phyloP scores from a whole-genome alignment of 129 eudicot species.

The sunflower (Helianthus annuus) region DNA sequence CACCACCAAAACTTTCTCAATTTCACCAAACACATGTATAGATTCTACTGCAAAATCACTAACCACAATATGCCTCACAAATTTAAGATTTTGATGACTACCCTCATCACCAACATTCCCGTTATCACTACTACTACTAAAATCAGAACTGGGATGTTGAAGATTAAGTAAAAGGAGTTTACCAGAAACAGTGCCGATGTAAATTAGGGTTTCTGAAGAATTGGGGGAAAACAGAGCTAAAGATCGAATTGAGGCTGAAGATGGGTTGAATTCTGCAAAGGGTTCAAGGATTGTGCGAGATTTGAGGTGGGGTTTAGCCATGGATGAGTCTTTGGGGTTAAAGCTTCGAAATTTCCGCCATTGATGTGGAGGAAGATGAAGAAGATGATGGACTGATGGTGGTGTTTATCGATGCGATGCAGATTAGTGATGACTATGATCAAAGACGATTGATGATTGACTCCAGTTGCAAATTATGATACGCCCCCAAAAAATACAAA shows the following conservation, averaged over 20 bases:
- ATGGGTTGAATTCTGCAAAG: conserved; percentile 40
- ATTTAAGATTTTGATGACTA: conserved; percentile 18
- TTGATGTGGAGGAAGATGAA: conserved; percentile 29
- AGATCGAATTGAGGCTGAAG: conserved; percentile 44
- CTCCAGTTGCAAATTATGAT: no score
- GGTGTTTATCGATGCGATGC: no score
- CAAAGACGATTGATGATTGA: no score
- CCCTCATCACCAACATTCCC: conserved; percentile 1
- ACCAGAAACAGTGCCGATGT: conserved; percentile 68
- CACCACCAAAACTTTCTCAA: conserved; percentile 48
- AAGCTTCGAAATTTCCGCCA: conserved; percentile 48
- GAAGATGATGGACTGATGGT: not conserved
- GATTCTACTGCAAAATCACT: conserved; percentile 43
- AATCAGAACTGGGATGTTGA: conserved; percentile 22
- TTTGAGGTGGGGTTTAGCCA: conserved; percentile 52
- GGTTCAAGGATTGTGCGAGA: conserved; percentile 47
- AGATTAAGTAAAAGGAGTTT: conserved; percentile 54
- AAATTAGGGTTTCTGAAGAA: conserved; percentile 51
- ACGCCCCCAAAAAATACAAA: no score
- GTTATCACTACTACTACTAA: conserved; percentile 3
- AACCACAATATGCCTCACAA: conserved; percentile 36
- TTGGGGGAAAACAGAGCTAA: conserved; percentile 45
- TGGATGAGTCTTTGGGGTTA: conserved; percentile 31
- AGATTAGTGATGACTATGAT: no score
- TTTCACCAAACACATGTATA: conserved; percentile 38